A percentile compares a stretch with the other conserved stretches of the same genome.
phyloP scores from a whole-genome alignment of 257 asterid genomes.

The Nicotiana attenuata region DNA sequence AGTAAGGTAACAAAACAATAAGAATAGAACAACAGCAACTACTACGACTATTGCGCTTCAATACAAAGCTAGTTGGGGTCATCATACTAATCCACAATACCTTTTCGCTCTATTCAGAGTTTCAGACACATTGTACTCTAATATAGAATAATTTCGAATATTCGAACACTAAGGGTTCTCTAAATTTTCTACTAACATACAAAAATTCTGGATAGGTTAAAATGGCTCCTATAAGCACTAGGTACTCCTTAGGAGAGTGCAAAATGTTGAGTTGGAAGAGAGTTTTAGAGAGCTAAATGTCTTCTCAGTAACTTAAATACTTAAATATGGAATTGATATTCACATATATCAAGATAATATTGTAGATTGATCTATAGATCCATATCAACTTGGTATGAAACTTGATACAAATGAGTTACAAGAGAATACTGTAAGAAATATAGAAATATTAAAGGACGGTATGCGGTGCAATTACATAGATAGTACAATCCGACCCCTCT shows the following conservation, averaged over 20 bases:
- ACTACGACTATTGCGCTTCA: neutral
- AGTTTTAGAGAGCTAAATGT: neutral
- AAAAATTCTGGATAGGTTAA: neutral
- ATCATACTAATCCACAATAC: neutral
- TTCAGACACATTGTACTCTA: neutral
- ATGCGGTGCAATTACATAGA: too few species aligned
- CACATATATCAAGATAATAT: too few species aligned
- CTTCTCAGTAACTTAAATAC: too few species aligned
- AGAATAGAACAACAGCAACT: neutral
- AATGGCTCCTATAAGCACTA: neutral
- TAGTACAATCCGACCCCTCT: too few species aligned
- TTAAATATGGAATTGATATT: too few species aligned
- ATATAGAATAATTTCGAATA: neutral
- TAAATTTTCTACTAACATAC: neutral
- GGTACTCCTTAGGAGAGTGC: neutral
- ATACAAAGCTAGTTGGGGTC: neutral
- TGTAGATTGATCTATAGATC: too few species aligned
- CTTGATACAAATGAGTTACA: too few species aligned
- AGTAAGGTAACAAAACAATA: constrained; percentile 13
- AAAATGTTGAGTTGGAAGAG: neutral
- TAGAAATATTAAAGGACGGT: too few species aligned
- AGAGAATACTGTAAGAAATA: too few species aligned
- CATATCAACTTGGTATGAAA: too few species aligned
- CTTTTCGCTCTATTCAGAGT: neutral
- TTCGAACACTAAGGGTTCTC: neutral